These are phyloP conservation scores for Vitis labrusca DNA, from an alignment of 164 flowering plant genomes.

Conservation along the genomic window DNA sequence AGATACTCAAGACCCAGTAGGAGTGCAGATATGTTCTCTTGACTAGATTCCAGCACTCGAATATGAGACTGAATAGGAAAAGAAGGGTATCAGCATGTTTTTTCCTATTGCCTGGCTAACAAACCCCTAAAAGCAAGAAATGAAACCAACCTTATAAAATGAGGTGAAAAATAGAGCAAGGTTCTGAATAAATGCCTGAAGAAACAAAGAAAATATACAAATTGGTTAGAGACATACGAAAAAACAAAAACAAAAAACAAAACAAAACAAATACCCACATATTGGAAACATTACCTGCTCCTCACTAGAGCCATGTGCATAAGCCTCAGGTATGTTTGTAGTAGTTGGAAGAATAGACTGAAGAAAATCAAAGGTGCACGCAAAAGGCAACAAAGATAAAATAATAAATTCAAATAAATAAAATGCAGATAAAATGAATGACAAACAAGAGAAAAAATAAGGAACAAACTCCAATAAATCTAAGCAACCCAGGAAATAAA, in stretches of 20 bases:
- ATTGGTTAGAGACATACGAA: background rate
- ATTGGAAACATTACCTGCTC: constrained; percentile 61
- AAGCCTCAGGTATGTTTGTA: constrained; percentile 86
- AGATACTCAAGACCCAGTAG: constrained; percentile 91
- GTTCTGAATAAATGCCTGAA: constrained; percentile 95
- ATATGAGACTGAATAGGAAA: constrained; percentile 70
- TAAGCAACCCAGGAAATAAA: background rate
- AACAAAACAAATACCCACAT: constrained; percentile 3
- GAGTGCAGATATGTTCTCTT: constrained; percentile 66
- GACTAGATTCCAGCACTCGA: constrained; percentile 69
- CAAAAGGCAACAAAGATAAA: background rate
- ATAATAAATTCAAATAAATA: background rate
- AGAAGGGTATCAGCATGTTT: background rate
- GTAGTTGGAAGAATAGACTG: constrained; percentile 74
- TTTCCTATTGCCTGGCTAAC: background rate
- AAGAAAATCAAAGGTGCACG: background rate
- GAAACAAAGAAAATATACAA: background rate
- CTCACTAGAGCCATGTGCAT: constrained; percentile 81
- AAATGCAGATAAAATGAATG: background rate
- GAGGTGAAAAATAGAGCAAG: constrained; percentile 94
- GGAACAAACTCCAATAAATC: background rate
- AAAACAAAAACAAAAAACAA: background rate
- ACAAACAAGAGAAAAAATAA: background rate
- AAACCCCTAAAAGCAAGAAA: background rate
- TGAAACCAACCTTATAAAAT: constrained; percentile 70